A percentile compares a stretch with the other conserved stretches of the same genome.
These are phyloP conservation scores for Ceratocystis papillata DNA, from an alignment of 2,329 filamentous ascomycete genomes.

Conservation along the genomic window DNA sequence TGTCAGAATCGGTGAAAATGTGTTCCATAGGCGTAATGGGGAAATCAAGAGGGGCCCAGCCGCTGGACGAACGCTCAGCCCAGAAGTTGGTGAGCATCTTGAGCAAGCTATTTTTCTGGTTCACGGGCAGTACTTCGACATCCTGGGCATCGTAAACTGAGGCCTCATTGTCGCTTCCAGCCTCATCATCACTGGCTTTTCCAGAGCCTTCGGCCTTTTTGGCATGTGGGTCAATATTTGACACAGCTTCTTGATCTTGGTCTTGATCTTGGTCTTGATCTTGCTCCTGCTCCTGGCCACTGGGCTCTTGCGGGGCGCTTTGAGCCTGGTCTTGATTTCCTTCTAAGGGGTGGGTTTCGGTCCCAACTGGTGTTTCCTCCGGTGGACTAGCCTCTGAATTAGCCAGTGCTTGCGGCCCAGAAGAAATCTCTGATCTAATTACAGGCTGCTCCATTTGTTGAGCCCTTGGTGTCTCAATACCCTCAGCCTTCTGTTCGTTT, in stretches of 20 bases:
- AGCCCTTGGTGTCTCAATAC: background rate
- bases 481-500: background rate
- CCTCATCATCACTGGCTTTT: constrained; percentile 59
- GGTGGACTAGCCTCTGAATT: constrained; percentile 19
- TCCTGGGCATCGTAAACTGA: constrained; percentile 44
- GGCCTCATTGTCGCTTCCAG: constrained; percentile 61
- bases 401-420: constrained; percentile 23
- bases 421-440: constrained; percentile 12
- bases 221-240: constrained; percentile 3
- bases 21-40: constrained; percentile 81
- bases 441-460: background rate
- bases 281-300: constrained; percentile 25
- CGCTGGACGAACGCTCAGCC: constrained; percentile 92
- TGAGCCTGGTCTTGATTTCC: constrained; percentile 29
- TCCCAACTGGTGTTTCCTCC: background rate
- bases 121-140: constrained; percentile 66
- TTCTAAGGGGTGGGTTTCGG: constrained; percentile 23
- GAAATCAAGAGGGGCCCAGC: constrained; percentile 87
- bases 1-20: constrained; percentile 92
- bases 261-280: background rate
- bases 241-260: constrained; percentile 25
- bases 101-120: constrained; percentile 86
- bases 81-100: constrained; percentile 96
- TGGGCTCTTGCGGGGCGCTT: background rate
- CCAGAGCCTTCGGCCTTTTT: constrained; percentile 34